These are phyloP conservation scores for Chamaecyparis obtusa DNA, from an alignment of 75 land plant genomes.

Conservation along the genomic window DNA sequence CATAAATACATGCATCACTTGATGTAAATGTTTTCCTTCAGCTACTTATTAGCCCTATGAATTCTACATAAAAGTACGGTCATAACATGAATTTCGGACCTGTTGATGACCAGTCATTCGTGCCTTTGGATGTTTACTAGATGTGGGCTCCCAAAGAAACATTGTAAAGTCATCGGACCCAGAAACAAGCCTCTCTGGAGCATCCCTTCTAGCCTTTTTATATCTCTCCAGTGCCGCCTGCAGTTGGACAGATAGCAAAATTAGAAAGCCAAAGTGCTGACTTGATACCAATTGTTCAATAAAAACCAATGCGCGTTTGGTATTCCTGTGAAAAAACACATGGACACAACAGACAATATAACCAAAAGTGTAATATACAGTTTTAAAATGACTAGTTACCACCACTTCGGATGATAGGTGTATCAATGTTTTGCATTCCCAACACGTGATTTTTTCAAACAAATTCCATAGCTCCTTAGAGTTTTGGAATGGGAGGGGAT, in stretches of 20 bases:
- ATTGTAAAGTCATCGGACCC: slow-evolving; percentile 99
- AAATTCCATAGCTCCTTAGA: neutral
- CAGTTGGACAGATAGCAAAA: neutral
- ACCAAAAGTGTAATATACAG: neutral
- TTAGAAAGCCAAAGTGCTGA: neutral
- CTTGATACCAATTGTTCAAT: neutral
- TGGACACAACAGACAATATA: neutral
- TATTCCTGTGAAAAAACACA: neutral
- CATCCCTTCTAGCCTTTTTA: slow-evolving; percentile 76
- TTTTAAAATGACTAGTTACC: neutral
- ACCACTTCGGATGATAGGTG: neutral
- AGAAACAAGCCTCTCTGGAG: slow-evolving; percentile 90
- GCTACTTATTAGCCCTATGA: neutral
- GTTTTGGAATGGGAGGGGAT: too few species aligned
- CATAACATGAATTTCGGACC: slow-evolving; percentile 34
- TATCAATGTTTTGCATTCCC: neutral
- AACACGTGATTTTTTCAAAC: neutral
- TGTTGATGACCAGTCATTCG: slow-evolving; percentile 99
- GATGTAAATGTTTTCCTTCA: neutral
- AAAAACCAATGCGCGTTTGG: neutral
- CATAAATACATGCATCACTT: neutral
- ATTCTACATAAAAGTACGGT: neutral
- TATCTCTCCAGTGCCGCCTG: slow-evolving; percentile 83
- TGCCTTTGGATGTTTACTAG: slow-evolving; percentile 88
- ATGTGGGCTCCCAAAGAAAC: slow-evolving; percentile 93